These are phyloP conservation scores for Pharus latifolius DNA, from an alignment of 176 grass and related monocot genomes.

Conservation along the genomic window DNA sequence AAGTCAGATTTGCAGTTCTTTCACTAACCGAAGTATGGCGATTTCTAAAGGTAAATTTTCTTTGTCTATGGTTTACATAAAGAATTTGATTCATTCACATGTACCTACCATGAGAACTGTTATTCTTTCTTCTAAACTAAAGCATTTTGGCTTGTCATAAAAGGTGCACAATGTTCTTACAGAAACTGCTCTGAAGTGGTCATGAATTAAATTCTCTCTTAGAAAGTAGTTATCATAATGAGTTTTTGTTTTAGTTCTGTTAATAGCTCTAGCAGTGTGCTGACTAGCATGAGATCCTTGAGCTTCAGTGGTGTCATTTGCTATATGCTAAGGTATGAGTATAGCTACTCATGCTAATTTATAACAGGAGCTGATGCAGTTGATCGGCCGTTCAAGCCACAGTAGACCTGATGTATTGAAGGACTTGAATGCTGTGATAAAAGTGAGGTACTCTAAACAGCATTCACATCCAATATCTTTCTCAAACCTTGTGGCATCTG, in stretches of 20 bases:
- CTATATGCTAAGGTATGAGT: constrained; percentile 3
- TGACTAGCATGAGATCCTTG: background rate
- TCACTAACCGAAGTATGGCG: constrained; percentile 71
- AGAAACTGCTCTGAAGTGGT: background rate
- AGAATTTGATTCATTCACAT: constrained; percentile 1
- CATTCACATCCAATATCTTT: background rate
- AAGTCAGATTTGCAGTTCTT: constrained; percentile 78
- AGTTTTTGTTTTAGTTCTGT: background rate
- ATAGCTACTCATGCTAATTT: constrained; percentile 8
- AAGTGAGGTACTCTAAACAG: constrained; percentile 79
- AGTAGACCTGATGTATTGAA: constrained; percentile 32
- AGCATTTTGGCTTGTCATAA: constrained; percentile 1
- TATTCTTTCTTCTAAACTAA: background rate
- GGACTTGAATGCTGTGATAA: constrained; percentile 54
- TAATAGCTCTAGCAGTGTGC: background rate
- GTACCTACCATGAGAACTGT: background rate
- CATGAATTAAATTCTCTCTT: background rate
- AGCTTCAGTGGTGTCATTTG: background rate
- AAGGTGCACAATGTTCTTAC: background rate
- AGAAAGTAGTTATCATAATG: background rate
- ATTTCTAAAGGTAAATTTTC: constrained; percentile 60
- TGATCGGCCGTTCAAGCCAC: constrained; percentile 21
- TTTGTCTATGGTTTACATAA: constrained; percentile 8
- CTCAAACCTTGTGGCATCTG: background rate
- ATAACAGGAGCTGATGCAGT: constrained; percentile 38